These are phyloP conservation scores for Plantago coronopus DNA, from an alignment of 305 asterid species.

Conservation along the genomic window DNA sequence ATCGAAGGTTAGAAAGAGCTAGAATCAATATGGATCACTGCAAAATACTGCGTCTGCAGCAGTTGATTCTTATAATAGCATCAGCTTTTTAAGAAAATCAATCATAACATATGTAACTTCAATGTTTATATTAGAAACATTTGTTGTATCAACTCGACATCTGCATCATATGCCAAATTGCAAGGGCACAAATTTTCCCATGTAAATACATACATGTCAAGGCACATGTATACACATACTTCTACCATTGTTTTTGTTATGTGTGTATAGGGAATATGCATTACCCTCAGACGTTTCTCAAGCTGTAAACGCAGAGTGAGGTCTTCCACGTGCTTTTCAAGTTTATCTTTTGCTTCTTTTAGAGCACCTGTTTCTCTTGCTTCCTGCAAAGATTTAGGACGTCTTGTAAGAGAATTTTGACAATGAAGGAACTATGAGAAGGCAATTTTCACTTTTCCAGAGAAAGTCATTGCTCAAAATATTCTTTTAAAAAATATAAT, in stretches of 20 bases:
- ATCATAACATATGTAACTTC: neutral
- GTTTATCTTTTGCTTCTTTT: constrained; percentile 89
- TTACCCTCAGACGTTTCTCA: constrained; percentile 90
- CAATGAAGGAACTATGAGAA: constrained; percentile 18
- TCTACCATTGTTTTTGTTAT: constrained; percentile 10
- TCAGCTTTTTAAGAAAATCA: neutral
- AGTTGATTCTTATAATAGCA: neutral
- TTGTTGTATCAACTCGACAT: no score
- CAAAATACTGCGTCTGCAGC: neutral
- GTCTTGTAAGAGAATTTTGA: constrained; percentile 18
- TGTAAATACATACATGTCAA: neutral
- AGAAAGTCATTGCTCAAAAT: neutral
- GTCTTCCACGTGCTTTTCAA: constrained; percentile 92
- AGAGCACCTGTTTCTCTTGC: constrained; percentile 94
- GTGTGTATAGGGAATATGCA: constrained; percentile 20
- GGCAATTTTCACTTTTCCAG: constrained; percentile 5
- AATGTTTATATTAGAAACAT: no score
- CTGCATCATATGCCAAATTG: neutral
- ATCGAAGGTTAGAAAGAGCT: constrained; percentile 23
- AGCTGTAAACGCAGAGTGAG: constrained; percentile 82
- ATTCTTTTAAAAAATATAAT: constrained; percentile 8
- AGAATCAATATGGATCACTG: constrained; percentile 7
- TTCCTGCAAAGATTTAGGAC: constrained; percentile 52
- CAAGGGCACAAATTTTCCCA: constrained; percentile 2
- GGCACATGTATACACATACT: neutral